Base-by-base conservation (phyloP, 441 rosid species). In the Corymbia citriodora region DNA sequence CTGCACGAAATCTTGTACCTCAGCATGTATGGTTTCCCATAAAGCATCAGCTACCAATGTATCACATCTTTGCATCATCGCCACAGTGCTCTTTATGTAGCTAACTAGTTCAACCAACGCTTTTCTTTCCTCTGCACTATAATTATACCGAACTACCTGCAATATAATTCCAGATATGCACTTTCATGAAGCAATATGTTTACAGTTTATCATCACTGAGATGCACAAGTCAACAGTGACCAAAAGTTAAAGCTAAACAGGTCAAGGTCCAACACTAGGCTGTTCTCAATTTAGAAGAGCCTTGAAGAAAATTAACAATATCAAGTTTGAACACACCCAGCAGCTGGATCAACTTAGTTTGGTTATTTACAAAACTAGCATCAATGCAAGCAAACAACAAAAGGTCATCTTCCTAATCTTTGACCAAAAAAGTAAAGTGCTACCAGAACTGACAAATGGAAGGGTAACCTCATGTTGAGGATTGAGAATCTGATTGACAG, bases 1-100 rank as follows among this genome's bases (percentile, higher is more conserved):
- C 91, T 98, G 99, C 90, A 97, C 99, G 95, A 97, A 98, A 94
- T 97, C 99, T 95, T 98, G 99, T 92, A 98, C 99, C 92, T 98
- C 99, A 2, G 99, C 98, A 94, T 98, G 99, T 94, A 98, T 95
- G 65, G 99, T 98, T 95, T 97, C 99, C 99, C 99, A 98, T 36
- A 98, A 95, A 93, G 99, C 98, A 95, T 98, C 99, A 89, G 99
- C 98, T 88, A 98, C 98, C 94, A 97, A 93, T 68, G 99, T 96
- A 92, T 98, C 99, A 91, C 97, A 94, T 52, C 97, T 95, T 93
- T 97, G 99, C 98, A 98, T 96, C 98, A 96, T 94, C 36, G 99
- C 97, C 88, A 98, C 99, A 89, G 96, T 94, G 92, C 96, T 97
- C 95, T 98, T 98, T 95, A 98, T 95, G 94, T 95, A 98, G 95